Evolutionary conservation across 768 basidiomycete genomes (phyloP), one percentile per base, ranked within the genome.

Genomic region (Termitomyces sp.): DNA sequence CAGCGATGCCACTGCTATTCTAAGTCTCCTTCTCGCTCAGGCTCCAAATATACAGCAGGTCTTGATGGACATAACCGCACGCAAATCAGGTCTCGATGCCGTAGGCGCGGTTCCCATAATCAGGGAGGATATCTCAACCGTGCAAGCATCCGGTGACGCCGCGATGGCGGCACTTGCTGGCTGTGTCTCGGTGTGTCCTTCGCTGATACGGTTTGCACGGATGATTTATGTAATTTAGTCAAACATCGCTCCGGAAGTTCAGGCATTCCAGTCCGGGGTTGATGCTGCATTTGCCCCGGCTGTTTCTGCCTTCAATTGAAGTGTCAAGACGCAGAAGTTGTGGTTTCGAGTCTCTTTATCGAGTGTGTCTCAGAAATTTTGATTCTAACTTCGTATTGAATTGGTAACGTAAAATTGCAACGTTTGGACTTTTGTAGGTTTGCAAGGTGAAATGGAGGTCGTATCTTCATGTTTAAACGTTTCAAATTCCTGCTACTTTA

Each of bases 51-150:
- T 76, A 43, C 38, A 65, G 0, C 50, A 68, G 52, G 66, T 67
- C 0, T 58, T 74, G 20, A 54, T 10, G 5, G 57, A 32, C 5
- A 63, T 75, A 40, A 63, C 68, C 8, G 44, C 55, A 9, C 67
- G 70, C 56, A 61, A 70, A 55, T 58, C 71, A 10, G 67, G 61
- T 2, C 70, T 76, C 48, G 43, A 50, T 46, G 68, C 65, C 18
- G 60, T 72, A 44, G 72, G 71, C 14, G 40, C 71, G 35, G 61
- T 70, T n/a, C 67, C 70, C 10, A 60, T 75, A 20, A 64, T 76
- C 41, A 58, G 61, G 13, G 53, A 64, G 46, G 75, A 76, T 56
- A 64, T 76, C 3, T 48, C 53, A 13, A 61, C 48, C 18, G 65
- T 75, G 49, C 65, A 67, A 13, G 52, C 60, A 20, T 54, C 41